A percentile compares a stretch with the other conserved stretches of the same genome.
Conservation (phyloP, 164 flowering plant species). For the Annona squamosa region DNA sequence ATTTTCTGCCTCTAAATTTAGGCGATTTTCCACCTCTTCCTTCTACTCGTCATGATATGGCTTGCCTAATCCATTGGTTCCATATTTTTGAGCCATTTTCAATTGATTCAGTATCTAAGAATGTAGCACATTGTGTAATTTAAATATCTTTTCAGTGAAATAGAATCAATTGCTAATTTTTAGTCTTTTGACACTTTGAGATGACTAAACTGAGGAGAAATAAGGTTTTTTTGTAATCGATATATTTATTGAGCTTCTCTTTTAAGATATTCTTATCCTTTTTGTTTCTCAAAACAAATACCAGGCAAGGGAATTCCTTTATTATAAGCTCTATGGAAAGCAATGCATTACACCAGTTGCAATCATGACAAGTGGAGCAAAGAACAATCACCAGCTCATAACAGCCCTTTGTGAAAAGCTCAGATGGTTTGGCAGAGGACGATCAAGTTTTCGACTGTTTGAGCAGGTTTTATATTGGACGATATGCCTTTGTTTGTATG, state of each 20-base stretch:
- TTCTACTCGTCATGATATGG: too few relatives aligned
- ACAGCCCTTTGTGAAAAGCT: conserved; percentile 67
- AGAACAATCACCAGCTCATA: conserved; percentile 74
- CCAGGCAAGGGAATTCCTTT: conserved; percentile 90
- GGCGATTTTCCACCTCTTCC: too few relatives aligned
- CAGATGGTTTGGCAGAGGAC: conserved; percentile 93
- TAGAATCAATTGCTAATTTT: not conserved
- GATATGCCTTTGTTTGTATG: not conserved
- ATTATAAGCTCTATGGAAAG: conserved; percentile 75
- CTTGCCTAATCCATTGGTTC: too few relatives aligned
- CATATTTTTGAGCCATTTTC: too few relatives aligned
- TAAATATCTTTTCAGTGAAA: too few relatives aligned
- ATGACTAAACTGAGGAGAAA: not conserved
- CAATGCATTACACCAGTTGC: conserved; percentile 97
- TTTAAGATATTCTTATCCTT: not conserved
- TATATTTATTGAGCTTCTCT: not conserved
- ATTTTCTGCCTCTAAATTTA: too few relatives aligned
- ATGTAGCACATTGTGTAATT: too few relatives aligned
- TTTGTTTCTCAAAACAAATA: not conserved
- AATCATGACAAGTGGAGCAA: conserved; percentile 95
- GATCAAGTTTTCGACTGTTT: conserved; percentile 71
- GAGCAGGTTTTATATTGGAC: conserved; percentile 63
- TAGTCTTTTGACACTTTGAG: not conserved
- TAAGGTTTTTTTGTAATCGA: not conserved
- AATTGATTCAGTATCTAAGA: too few relatives aligned